Percentiles rank a stretch among this genome's conserved stretches.
phyloP scores from a whole-genome alignment of 495 filamentous ascomycete species.

The Tuber brumale region DNA sequence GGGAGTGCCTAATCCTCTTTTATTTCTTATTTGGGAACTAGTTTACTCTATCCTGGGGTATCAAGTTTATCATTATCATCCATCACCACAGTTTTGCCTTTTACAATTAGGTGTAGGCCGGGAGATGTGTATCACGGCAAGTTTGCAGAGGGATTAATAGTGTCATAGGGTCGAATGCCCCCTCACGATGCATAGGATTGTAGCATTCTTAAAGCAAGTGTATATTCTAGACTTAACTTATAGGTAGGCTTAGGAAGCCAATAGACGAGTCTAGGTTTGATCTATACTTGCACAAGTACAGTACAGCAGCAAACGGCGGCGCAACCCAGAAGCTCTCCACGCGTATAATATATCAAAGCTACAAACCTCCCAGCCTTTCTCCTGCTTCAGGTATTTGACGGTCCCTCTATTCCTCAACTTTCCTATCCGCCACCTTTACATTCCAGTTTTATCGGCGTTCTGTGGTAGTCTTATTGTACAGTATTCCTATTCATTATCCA shows the following conservation, averaged over 20 bases:
- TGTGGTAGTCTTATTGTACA: background rate
- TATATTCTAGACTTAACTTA: background rate
- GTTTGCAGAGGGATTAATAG: background rate
- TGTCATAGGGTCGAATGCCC: background rate
- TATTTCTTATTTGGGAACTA: background rate
- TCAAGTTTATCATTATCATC: background rate
- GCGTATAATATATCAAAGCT: background rate
- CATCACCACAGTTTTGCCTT: background rate
- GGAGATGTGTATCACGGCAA: background rate
- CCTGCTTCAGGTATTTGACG: background rate
- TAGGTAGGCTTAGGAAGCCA: background rate
- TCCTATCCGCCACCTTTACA: background rate
- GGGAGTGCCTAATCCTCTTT: background rate
- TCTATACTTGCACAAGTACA: too few species aligned
- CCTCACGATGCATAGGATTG: background rate
- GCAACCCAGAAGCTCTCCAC: background rate
- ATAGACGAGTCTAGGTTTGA: background rate
- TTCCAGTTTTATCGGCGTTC: background rate
- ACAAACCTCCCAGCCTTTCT: background rate
- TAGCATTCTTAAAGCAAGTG: background rate
- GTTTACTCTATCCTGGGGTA: background rate
- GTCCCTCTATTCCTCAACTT: background rate
- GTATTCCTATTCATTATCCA: background rate
- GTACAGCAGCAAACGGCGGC: background rate
- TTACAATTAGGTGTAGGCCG: background rate